Evolutionary conservation across 202 grass and related monocot genomes (phyloP), one percentile per base, ranked within the genome.

Genomic region (Musa balbisiana): DNA sequence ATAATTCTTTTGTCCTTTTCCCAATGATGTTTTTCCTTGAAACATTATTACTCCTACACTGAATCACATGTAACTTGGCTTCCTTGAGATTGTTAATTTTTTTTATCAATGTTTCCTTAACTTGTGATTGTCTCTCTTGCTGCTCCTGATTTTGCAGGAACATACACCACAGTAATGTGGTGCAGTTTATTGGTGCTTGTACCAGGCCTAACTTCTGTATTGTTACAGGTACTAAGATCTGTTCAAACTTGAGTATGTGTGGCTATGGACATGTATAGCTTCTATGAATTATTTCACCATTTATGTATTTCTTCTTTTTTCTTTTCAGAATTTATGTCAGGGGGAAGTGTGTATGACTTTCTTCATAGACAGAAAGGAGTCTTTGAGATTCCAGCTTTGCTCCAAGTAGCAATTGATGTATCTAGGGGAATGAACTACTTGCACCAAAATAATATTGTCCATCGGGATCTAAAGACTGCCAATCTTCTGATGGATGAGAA

Each of bases 401-500:
- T 96, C 11, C 83, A 67, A 82, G 82, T 88, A 69, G 90, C 92
- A 78, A 83, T 76, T 0, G 92, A 96, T 73, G 83, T 96, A 52
- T 87, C 92, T 51, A 96, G 90, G 79, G 92, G 92, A 76, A 96
- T 96, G 90, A 88, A 83, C 24, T 96, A 92, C 84, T 83, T 96
- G 82, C 92, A 96, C 68, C 92, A 96, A 75, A 92, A 90, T 76
- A 96, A 88, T 78, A 88, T 96, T 64, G 89, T 96, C 69, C 92
- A 96, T 80, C 79, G 92, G 12, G 92, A 96, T 83, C 84, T 96
- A 49, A 96, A 96, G 85, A 72, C 90, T 78, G 84, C 90, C 58
- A 96, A 96, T 83, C 82, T 96, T 86, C 92, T 96, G 72, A 96
- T 96, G 90, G 92, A 96, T 87, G 92, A 96, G 85, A 96, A 92